Evolutionary conservation across 345 rosid species (phyloP), one percentile per base, ranked within the genome.

Genomic region (Capsella bursapastoris): DNA sequence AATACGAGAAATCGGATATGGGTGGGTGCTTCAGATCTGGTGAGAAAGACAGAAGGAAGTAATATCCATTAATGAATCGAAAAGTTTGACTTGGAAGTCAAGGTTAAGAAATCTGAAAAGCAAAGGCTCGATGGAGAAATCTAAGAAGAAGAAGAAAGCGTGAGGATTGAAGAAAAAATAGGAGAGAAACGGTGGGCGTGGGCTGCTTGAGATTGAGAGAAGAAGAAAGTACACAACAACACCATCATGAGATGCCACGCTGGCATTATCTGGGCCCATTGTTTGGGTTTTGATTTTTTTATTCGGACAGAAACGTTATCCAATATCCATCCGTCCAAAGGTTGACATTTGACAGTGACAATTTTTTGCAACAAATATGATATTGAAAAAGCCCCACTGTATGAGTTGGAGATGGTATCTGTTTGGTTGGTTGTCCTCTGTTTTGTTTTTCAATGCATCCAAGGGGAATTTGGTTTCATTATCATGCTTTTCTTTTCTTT

Each of bases 1-100:
- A 48, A 62, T 18, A 8, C 18, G 53, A 16, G 35, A 38, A 5
- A 15, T 4, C 67, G 64, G 48, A 52, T 10, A 57, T n/a, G 57
- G 29, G 60, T 16, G 55, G 27, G 60, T 16, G 55, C 27, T 78
- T 73, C 61, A 60, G 75, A 73, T 79, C 78, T 73, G 71, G 47
- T 9, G 50, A 66, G 59, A 4, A 18, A 61, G 62, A 37, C 10
- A 16, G 14, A 61, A 65, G 37, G 34, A 25, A 38, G 7, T 14
- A 22, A 22, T 22, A 16, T 47, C 4, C 16, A n/a, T 18, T 7
- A 7, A 38, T 5, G 50, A 66, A 34, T 13, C 1, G 51, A 12
- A 11, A 3, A 51, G 38, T 5, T 71, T 77, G 80, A 70, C 52
- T 48, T 29, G 0, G 56, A 13, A 45, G 70, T 69, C 51, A 69